Evolutionary conservation across 2,329 filamentous ascomycete species (phyloP), one percentile per base, ranked within the genome.

Genomic region (Talaromyces sp.): DNA sequence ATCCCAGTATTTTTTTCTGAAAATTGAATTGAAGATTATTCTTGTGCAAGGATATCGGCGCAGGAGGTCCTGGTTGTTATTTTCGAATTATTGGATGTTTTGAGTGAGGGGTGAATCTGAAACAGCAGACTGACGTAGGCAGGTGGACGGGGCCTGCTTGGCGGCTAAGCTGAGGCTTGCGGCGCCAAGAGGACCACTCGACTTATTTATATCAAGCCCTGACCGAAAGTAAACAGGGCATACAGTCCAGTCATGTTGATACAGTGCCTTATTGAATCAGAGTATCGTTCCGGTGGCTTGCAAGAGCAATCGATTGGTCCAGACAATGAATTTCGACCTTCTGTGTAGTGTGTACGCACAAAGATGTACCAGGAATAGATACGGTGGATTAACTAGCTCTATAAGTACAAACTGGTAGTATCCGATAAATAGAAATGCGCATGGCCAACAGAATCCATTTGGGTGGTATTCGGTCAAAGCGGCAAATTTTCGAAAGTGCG

Each of bases 51-150:
- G 29, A 13, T 29, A 31, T 19, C 31, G 43, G 47, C 25, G 53
- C 47, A 22, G 56, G 17, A 15, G 6, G 36, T 11, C 22, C 45
- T 19, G 45, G 49, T 53, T 40, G 8, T 31, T 65, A 11, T 29
- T 40, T 19, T 27, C 10, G 62, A 47, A 51, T 61, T 29, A 56
- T 47, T 56, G 51, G 51, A 40, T 65, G 58, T 60, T 61, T 61
- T 40, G 64, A 61, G 64, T 58, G 40, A 61, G 64, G 60, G 64
- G 64, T 34, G 58, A 61, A 65, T 34, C 43, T 67, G 65, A 67
- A 67, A 67, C 65, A 67, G 58, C 61, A 64, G 61, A 67, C 61
- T 64, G 62, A 63, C 65, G 62, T 67, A 63, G 65, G 56, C 51
- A 25, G 29, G 63, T 56, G n/a, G n/a, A n/a, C n/a, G n/a, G n/a